These are phyloP conservation scores for Talaromyces albobiverticillius DNA, from an alignment of 2,329 filamentous ascomycete species.

Conservation along the genomic window DNA sequence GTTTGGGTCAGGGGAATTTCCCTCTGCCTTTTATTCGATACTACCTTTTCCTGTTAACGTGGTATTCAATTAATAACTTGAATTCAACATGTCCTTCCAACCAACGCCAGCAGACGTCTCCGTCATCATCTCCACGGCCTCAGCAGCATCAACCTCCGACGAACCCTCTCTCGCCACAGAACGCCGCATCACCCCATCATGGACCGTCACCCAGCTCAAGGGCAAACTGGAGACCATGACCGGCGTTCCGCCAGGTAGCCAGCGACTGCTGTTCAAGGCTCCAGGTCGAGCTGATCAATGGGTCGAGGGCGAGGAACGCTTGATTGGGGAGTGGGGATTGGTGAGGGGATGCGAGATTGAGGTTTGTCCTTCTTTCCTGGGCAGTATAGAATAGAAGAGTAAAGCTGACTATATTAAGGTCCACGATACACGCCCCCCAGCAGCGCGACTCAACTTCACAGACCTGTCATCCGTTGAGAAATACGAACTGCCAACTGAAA, in stretches of 20 bases:
- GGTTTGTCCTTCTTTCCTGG: conserved; percentile 25
- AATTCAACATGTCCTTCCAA: conserved; percentile 20
- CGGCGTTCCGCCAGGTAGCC: conserved; percentile 77
- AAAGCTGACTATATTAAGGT: conserved; percentile 53
- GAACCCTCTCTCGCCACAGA: conserved; percentile 63
- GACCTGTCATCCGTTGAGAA: conserved; percentile 82
- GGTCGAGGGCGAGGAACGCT: conserved; percentile 68
- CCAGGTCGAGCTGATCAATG: conserved; percentile 59
- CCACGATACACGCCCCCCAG: conserved; percentile 72
- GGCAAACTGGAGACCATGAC: conserved; percentile 88
- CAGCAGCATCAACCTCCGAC: conserved; percentile 11
- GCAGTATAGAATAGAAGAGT: neutral
- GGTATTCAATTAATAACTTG: too few species aligned
- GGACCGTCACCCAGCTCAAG: conserved; percentile 83
- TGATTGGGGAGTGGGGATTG: conserved; percentile 52
- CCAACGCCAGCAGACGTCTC: conserved; percentile 38
- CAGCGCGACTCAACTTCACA: conserved; percentile 73
- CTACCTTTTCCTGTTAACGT: too few species aligned
- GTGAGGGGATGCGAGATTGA: conserved; percentile 43
- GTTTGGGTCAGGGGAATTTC: conserved; percentile 1
- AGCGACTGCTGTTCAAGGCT: conserved; percentile 70
- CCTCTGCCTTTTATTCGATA: too few species aligned
- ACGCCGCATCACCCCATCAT: conserved; percentile 86
- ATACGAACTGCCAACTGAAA: conserved; percentile 79
- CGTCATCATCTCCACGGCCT: conserved; percentile 37